Base-by-base conservation (phyloP, 306 rosid species). In the Vicia faba region DNA sequence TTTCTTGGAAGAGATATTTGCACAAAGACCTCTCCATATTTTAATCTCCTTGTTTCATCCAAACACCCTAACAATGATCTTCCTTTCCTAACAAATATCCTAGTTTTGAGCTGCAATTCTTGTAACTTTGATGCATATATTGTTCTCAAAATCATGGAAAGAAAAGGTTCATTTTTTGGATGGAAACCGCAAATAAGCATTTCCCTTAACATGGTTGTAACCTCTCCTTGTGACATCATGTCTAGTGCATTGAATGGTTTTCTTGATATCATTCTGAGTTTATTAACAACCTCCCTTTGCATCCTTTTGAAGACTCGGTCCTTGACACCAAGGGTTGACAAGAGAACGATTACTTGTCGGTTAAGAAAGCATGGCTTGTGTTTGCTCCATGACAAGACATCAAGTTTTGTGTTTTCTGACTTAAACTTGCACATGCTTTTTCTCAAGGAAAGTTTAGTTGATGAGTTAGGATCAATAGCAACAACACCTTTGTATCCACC, bases 401-500 rank as follows among this genome's bases (percentile, higher is more conserved):
- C 97, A 8, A 91, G 73, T 61, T 80, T 85, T 58, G 74, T 73
- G 69, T 76, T 80, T 8, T 73, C 56, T 10, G 93, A 88, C 35
- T 88, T 85, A 64, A 78, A 91, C 80, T 91, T 91, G 51, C 58
- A 69, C 97, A 91, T 91, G 78, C 97, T 91, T 39, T 71, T 68
- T 80, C 97, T 85, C 31, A 91, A 69, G 7, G 95, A 88, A n/a
- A 91, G 76, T 60, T 91, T 91, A 11, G 38, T 43, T 14, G 73
- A 54, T 13, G 97, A 91, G 43, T 77, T 76, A 33, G 87, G 97
- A 78, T 91, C 96, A 70, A 86, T 78, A 35, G 95, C 91, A 70
- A 91, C 96, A 71, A 91, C 96, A 43, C 97, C 97, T 82, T 91
- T 91, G 73, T 80, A 88, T 4, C 97, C 97, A 53, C 87, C 91